Base-by-base conservation (phyloP, 2,329 filamentous ascomycete genomes). In the Sodiomyces alkalinus region DNA sequence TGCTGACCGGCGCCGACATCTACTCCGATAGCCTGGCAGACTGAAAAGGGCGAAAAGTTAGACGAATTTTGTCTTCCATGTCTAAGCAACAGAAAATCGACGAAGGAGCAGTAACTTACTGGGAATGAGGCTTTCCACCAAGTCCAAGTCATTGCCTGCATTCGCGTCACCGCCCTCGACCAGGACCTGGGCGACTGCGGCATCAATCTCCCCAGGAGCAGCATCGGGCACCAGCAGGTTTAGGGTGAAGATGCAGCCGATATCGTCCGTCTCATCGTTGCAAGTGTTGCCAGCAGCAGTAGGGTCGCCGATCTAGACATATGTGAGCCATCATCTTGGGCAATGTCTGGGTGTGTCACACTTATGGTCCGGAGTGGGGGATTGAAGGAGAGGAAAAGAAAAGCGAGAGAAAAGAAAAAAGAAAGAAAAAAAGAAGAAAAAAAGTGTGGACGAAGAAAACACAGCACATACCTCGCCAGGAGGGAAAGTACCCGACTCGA, bases 401-500 rank as follows among this genome's bases (percentile, higher is more conserved):
- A n/a, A n/a, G n/a, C n/a, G n/a, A n/a, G n/a, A n/a, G n/a, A n/a
- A n/a, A n/a, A n/a, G 20, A n/a, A 5, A 17, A n/a, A 11, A 11
- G 5, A 3, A 14, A 17, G 11, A 25, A 16, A 9, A 14, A 10
- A 9, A 14, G 12, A 17, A 17, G 22, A 5, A 5, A 11, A 25
- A 25, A 7, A 2, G 8, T 7, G 4, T 4, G 12, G 15, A 10
- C 15, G 8, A 11, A 5, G 15, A 15, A 16, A n/a, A n/a, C n/a
- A n/a, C n/a, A n/a, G 5, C 15, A 41, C 58, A 52, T 41, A 71
- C 54, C 38, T 62, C 38, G 28, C 74, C 74, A 11, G 74, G 68
- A 5, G 59, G 62, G 42, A 79, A 80, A 5, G 74, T 79, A 30
- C 68, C 72, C 17, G 62, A 59, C 37, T 70, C 53, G 27, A 77